Conservation (phyloP, 495 filamentous ascomycete genomes). For the Opeltia flavorubescens region DNA sequence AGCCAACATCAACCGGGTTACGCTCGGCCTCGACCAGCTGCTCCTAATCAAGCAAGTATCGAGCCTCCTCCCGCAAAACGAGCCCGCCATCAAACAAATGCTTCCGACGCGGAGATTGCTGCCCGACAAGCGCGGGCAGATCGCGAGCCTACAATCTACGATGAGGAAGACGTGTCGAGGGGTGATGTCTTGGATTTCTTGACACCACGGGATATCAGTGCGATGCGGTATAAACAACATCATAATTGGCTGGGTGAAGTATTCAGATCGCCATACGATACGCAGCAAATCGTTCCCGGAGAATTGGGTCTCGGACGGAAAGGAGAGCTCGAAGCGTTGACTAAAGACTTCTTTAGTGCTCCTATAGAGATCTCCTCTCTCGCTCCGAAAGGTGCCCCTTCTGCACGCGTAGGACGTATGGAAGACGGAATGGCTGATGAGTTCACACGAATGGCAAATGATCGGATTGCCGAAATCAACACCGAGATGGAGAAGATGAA, state of each 20-base stretch:
- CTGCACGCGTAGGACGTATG: constrained; percentile 44
- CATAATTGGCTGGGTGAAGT: constrained; percentile 99
- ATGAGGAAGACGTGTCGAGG: constrained; percentile 73
- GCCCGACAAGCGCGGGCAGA: neutral
- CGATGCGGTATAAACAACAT: constrained; percentile 76
- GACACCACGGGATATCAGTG: constrained; percentile 75
- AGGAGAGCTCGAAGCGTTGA: constrained; percentile 70
- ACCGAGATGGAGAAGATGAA: constrained; percentile 75
- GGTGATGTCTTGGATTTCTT: constrained; percentile 81
- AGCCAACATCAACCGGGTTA: constrained; percentile 16
- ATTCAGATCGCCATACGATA: constrained; percentile 72
- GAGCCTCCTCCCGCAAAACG: constrained; percentile 14
- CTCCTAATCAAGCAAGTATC: constrained; percentile 6
- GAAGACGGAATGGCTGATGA: constrained; percentile 55
- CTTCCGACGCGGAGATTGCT: constrained; percentile 7
- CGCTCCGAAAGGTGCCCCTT: constrained; percentile 21
- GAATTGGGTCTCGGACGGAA: constrained; percentile 78
- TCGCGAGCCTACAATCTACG: constrained; percentile 37
- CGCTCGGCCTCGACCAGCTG: constrained; percentile 14
- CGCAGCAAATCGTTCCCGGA: constrained; percentile 68
- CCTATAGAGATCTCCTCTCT: constrained; percentile 23
- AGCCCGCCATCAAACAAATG: constrained; percentile 8
- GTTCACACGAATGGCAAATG: constrained; percentile 59
- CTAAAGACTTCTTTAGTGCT: constrained; percentile 63
- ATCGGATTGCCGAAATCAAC: constrained; percentile 48